These are phyloP conservation scores for Chlamydomonas sp. DNA, from an alignment of 139 green algal genomes.

Conservation along the genomic window DNA sequence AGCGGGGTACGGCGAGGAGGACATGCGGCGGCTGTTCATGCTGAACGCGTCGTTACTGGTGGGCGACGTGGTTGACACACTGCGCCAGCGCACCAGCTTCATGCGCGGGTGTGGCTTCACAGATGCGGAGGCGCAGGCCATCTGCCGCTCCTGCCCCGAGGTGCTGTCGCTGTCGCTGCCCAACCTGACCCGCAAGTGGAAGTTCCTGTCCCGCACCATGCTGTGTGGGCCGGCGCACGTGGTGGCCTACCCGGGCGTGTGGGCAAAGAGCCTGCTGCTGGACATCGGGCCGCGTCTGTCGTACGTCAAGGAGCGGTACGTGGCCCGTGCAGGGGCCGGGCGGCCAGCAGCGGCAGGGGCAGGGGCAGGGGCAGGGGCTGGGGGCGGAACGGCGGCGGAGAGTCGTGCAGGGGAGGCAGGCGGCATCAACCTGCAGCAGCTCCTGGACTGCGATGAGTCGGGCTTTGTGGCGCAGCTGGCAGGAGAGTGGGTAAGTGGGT, in stretches of 20 bases:
- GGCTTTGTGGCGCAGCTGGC: background rate
- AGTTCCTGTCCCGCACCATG: slow-evolving; percentile 20
- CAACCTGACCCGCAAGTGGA: slow-evolving; percentile 30
- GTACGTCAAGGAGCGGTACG: background rate
- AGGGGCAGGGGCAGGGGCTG: background rate
- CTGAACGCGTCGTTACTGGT: background rate
- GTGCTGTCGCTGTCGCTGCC: slow-evolving; percentile 2
- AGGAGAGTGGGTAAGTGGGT: too few species aligned
- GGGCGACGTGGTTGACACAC: background rate
- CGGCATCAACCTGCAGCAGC: background rate
- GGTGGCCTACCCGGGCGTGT: background rate
- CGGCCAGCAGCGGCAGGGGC: too few species aligned
- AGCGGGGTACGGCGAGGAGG: background rate
- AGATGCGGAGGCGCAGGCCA: background rate
- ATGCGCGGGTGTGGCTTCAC: slow-evolving; percentile 14
- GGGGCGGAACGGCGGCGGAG: background rate
- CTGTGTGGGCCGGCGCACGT: background rate
- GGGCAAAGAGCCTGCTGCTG: slow-evolving; percentile 24
- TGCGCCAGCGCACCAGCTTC: background rate
- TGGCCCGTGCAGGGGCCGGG: too few species aligned
- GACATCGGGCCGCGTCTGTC: slow-evolving; percentile 12
- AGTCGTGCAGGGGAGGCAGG: background rate
- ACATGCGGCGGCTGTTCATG: background rate
- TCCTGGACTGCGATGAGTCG: slow-evolving; percentile 17
- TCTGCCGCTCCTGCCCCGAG: background rate